Conservation (phyloP, 495 filamentous ascomycete genomes). For the Talaromyces stipitatus region DNA sequence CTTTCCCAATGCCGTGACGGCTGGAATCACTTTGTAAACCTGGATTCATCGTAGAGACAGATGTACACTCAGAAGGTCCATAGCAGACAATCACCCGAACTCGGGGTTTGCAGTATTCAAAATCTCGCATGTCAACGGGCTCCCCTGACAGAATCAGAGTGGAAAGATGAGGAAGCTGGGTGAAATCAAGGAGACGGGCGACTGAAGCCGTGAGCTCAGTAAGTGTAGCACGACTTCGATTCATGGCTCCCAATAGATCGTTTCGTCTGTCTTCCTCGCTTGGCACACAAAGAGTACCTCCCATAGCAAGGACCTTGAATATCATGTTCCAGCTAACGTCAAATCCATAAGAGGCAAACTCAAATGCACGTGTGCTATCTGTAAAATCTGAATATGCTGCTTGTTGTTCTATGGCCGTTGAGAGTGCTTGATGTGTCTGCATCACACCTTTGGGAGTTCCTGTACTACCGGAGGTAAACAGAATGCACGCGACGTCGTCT, state of each 20-base stretch:
- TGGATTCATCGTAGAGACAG: conserved; percentile 14
- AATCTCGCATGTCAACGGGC: conserved; percentile 12
- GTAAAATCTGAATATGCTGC: conserved; percentile 12
- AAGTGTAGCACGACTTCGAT: conserved; percentile 16
- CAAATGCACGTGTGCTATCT: conserved; percentile 45
- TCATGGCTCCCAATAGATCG: conserved; percentile 20
- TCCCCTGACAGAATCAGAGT: conserved; percentile 21
- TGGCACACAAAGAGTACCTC: conserved; percentile 51
- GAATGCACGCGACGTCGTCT: conserved; percentile 27
- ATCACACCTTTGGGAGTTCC: conserved; percentile 22
- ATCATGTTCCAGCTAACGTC: conserved; percentile 52
- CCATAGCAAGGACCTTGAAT: conserved; percentile 46
- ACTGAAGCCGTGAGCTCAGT: conserved; percentile 22
- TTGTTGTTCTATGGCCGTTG: conserved; percentile 19
- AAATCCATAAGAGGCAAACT: conserved; percentile 53
- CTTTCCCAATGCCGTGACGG: conserved; percentile 32
- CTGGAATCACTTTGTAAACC: conserved; percentile 22
- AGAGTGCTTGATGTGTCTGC: conserved; percentile 12
- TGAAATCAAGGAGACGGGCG: conserved; percentile 14
- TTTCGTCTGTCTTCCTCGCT: conserved; percentile 32
- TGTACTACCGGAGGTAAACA: conserved; percentile 23
- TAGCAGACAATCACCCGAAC: conserved; percentile 16
- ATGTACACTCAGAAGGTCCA: conserved; percentile 20
- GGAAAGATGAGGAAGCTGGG: conserved; percentile 11
- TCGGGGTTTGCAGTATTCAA: conserved; percentile 15